Base-by-base conservation (phyloP, 768 basidiomycete genomes). In the Chlorophyllum brunneum region DNA sequence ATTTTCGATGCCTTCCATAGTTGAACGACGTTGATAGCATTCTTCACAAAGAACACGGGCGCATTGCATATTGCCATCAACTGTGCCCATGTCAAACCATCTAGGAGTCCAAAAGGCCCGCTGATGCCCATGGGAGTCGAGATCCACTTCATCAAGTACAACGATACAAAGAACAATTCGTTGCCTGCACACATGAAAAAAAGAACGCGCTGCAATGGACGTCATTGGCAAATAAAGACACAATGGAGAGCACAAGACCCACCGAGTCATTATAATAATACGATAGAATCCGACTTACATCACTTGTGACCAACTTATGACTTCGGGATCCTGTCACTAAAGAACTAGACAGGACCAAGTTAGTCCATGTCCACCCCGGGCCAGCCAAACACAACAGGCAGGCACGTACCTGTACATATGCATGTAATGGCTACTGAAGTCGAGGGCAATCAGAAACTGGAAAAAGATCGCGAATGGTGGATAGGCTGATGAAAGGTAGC, bases 341-440 rank as follows among this genome's bases (percentile, higher is more conserved):
- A 27, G 95, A 95, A 63, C 95, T 99, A 53, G 4, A 5, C 51
- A 11, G n/a, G 37, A 15, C 16, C 22, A 49, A 33, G 18, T 15
- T 39, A n/a, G 24, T 42, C 20, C 1, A 48, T 66, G 18, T 20
- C 10, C 43, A 61, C 54, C 40, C 51, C 53, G 57, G 34, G 30
- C 10, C 23, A 31, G 9, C 26, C 22, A 33, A 37, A 11, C 37
- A 11, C 40, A 51, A 36, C 43, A 49, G 9, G 9, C 23, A 2
- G 4, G 31, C 16, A 54, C 59, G 47, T 61, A 95, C 95, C 95
- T 97, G 69, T 98, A 97, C 97, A 98, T 99, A 68, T 98, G 97
- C 83, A 98, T 98, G 71, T 98, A 98, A 70, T 98, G 97, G 59
- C 92, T 95, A 61, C 89, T 87, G 67, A 99, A 99, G 67, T 99